A percentile compares a stretch with the other conserved stretches of the same genome.
Evolutionary conservation across 192 early-diverging fungal species (phyloP).

Genomic region (Gaertneriomyces sp.): DNA sequence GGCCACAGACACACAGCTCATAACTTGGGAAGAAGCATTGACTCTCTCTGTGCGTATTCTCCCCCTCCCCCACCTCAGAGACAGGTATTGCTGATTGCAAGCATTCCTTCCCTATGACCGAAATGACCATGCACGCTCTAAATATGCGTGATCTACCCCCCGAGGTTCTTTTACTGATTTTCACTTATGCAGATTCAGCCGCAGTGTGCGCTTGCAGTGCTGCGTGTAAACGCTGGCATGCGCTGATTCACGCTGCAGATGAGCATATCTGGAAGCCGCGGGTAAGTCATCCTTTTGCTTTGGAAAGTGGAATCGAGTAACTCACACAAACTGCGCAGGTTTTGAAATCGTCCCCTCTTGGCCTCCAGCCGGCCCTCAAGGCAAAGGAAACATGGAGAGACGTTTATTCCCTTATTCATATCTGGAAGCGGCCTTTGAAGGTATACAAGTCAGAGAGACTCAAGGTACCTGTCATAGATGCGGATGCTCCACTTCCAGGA

Average conservation of each 20-base stretch:
- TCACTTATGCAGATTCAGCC: background rate
- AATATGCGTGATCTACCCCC: background rate
- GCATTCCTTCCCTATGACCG: no score
- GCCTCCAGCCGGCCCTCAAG: background rate
- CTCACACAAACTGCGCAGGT: background rate
- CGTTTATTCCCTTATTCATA: background rate
- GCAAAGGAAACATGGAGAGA: background rate
- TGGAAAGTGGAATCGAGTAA: background rate
- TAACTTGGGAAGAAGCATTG: no score
- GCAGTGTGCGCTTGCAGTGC: background rate
- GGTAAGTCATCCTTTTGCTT: background rate
- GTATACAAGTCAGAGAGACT: background rate
- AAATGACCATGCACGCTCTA: no score
- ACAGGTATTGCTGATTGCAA: no score
- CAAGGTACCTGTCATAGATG: background rate
- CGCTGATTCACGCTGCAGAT: background rate
- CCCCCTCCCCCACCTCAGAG: no score
- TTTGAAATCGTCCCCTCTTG: background rate
- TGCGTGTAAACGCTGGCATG: slow-evolving; percentile 3
- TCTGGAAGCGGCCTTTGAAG: background rate
- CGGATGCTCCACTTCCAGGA: background rate
- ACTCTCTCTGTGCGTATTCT: no score
- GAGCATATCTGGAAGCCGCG: slow-evolving; percentile 2
- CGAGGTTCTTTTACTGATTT: background rate
- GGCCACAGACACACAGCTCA: no score